These are phyloP conservation scores for Carallia pectinifolia DNA, from an alignment of 345 rosid species.

Conservation along the genomic window DNA sequence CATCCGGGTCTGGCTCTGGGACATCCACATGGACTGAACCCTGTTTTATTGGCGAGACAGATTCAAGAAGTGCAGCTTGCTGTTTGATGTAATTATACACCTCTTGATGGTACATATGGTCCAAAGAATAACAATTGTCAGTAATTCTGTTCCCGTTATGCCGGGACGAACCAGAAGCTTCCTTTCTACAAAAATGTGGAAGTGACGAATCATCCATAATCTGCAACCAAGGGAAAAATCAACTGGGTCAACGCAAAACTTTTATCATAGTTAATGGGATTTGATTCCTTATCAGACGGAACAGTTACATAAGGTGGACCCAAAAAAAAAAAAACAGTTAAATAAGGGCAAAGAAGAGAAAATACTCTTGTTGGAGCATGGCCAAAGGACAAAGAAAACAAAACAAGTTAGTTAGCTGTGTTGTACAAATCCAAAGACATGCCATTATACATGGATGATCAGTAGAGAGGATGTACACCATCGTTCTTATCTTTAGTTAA, in stretches of 20 bases:
- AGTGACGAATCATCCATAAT: slow-evolving; percentile 32
- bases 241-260: background rate
- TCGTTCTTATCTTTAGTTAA: no score
- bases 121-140: slow-evolving; percentile 27
- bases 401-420: no score
- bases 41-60: slow-evolving; percentile 21
- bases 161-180: slow-evolving; percentile 52
- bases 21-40: slow-evolving; percentile 28
- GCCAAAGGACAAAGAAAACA: no score
- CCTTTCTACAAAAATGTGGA: slow-evolving; percentile 53
- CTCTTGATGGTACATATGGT: slow-evolving; percentile 31
- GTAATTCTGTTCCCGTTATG: slow-evolving; percentile 6
- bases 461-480: no score
- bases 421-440: no score
- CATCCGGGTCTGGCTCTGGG: slow-evolving; percentile 29
- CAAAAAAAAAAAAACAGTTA: no score
- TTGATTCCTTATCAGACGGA: background rate
- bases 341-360: background rate
- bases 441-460: no score
- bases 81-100: slow-evolving; percentile 24
- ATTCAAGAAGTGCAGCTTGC: slow-evolving; percentile 23
- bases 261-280: background rate
- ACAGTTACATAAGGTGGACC: background rate
- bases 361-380: background rate
- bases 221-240: slow-evolving; percentile 14